Percentiles rank a stretch among this genome's conserved stretches.
These are phyloP conservation scores for Mycena alexandri DNA, from an alignment of 768 basidiomycete genomes.

Conservation along the genomic window DNA sequence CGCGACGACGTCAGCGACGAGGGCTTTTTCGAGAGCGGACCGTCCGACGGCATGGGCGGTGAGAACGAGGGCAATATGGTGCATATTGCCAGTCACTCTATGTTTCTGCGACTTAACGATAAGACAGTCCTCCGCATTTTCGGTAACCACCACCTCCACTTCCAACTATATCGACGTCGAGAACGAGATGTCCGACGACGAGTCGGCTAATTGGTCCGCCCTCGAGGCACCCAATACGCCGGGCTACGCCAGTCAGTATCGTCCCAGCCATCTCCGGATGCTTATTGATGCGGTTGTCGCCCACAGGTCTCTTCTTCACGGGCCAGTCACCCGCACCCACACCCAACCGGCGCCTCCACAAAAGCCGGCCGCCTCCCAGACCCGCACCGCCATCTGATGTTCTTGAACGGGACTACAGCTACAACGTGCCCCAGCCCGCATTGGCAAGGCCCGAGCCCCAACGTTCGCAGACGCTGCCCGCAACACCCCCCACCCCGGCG, in stretches of 20 bases:
- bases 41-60: slow-evolving; percentile 7
- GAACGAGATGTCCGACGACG: slow-evolving; percentile 29
- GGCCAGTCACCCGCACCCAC: neutral
- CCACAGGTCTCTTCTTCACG: slow-evolving; percentile 26
- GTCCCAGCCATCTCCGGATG: neutral
- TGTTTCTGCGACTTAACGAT: neutral
- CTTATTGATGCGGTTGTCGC: neutral
- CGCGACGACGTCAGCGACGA: slow-evolving; percentile 35
- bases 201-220: slow-evolving; percentile 26
- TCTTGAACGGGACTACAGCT: too few species aligned
- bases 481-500: too few species aligned
- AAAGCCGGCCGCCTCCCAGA: neutral
- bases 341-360: slow-evolving; percentile 21
- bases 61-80: slow-evolving; percentile 24
- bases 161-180: slow-evolving; percentile 30
- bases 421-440: too few species aligned
- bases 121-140: slow-evolving; percentile 27
- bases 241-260: slow-evolving; percentile 22
- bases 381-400: too few species aligned
- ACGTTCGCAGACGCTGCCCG: too few species aligned
- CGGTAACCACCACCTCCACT: slow-evolving; percentile 31
- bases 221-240: slow-evolving; percentile 37
- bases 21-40: slow-evolving; percentile 34
- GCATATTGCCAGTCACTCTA: neutral
- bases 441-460: too few species aligned